Conservation (phyloP, 202 grass and related monocot genomes). For the Setaria viridis region DNA sequence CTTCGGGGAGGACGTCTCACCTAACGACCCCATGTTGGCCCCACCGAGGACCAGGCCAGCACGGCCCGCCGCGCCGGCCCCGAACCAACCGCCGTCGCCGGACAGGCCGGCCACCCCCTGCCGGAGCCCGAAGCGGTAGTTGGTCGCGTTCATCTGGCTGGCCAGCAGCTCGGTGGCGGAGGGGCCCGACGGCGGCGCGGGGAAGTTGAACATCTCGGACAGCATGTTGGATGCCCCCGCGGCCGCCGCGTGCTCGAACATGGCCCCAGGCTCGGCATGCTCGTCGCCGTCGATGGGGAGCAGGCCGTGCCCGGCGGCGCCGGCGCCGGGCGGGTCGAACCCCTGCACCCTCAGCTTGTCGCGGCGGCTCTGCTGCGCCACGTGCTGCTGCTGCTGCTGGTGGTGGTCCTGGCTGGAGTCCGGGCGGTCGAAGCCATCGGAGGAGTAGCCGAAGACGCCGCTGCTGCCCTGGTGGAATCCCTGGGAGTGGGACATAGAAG, state of each 20-base stretch:
- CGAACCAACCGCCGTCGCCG: slow-evolving; percentile 68
- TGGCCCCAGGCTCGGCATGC: slow-evolving; percentile 49
- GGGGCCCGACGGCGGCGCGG: slow-evolving; percentile 46
- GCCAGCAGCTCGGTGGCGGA: slow-evolving; percentile 73
- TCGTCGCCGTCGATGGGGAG: slow-evolving; percentile 64
- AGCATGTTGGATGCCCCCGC: slow-evolving; percentile 71
- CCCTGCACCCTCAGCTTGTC: slow-evolving; percentile 89
- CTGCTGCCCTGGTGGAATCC: slow-evolving; percentile 84
- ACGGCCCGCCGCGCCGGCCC: slow-evolving; percentile 39
- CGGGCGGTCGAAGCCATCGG: slow-evolving; percentile 66
- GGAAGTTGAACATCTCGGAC: slow-evolving; percentile 83
- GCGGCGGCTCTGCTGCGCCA: slow-evolving; percentile 89
- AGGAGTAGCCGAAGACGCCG: slow-evolving; percentile 83
- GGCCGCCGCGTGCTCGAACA: slow-evolving; percentile 57
- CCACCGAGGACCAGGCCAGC: slow-evolving; percentile 62
- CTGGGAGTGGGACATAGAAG: slow-evolving; percentile 98
- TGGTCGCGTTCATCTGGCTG: slow-evolving; percentile 69
- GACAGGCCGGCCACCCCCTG: slow-evolving; percentile 40
- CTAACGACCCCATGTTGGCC: slow-evolving; percentile 46
- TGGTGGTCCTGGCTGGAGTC: slow-evolving; percentile 48
- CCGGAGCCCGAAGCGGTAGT: slow-evolving; percentile 57
- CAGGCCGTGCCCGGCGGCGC: slow-evolving; percentile 51
- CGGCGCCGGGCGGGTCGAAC: slow-evolving; percentile 52
- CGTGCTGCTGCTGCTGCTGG: slow-evolving; percentile 70
- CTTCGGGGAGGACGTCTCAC: slow-evolving; percentile 65